Conservation (phyloP, 2,329 filamentous ascomycete genomes). For the Hymenoscyphus scutula region DNA sequence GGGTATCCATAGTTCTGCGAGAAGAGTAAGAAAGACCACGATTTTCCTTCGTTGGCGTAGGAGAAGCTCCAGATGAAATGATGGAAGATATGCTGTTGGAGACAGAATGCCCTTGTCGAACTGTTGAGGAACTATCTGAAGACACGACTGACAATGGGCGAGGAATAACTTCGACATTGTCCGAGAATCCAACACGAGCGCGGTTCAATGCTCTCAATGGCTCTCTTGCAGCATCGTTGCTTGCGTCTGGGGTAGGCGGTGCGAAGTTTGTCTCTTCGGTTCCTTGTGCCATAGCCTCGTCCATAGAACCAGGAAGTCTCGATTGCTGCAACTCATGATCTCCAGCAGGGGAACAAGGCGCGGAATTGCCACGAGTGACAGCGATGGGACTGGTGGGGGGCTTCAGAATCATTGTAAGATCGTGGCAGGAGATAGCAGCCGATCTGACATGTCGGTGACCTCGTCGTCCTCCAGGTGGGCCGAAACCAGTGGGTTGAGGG, state of each 20-base stretch:
- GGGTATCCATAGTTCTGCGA: constrained; percentile 45
- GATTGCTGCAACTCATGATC: constrained; percentile 19
- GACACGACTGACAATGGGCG: constrained; percentile 81
- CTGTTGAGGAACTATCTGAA: constrained; percentile 77
- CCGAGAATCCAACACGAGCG: constrained; percentile 77
- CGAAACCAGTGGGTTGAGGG: constrained; percentile 49
- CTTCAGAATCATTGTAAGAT: constrained; percentile 68
- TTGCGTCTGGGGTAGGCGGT: constrained; percentile 3
- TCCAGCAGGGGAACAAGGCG: constrained; percentile 45
- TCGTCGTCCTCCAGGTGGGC: constrained; percentile 54
- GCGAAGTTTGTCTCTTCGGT: constrained; percentile 13
- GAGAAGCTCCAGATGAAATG: constrained; percentile 57
- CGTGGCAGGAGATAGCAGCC: constrained; percentile 71
- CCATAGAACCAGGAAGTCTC: constrained; percentile 24
- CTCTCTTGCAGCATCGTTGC: constrained; percentile 16
- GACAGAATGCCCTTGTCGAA: constrained; percentile 64
- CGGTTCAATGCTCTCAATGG: constrained; percentile 41
- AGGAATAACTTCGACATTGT: constrained; percentile 79
- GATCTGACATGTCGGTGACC: constrained; percentile 82
- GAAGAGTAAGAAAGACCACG: constrained; percentile 40
- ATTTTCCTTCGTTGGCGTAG: constrained; percentile 41
- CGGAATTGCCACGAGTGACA: constrained; percentile 29
- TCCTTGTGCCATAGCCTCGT: constrained; percentile 25
- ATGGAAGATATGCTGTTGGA: constrained; percentile 80
- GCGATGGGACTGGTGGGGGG: constrained; percentile 24